Percentiles rank a stretch among this genome's conserved stretches.
Evolutionary conservation across 495 filamentous ascomycete genomes (phyloP).

Genomic region (Aspergillus taichungensis): DNA sequence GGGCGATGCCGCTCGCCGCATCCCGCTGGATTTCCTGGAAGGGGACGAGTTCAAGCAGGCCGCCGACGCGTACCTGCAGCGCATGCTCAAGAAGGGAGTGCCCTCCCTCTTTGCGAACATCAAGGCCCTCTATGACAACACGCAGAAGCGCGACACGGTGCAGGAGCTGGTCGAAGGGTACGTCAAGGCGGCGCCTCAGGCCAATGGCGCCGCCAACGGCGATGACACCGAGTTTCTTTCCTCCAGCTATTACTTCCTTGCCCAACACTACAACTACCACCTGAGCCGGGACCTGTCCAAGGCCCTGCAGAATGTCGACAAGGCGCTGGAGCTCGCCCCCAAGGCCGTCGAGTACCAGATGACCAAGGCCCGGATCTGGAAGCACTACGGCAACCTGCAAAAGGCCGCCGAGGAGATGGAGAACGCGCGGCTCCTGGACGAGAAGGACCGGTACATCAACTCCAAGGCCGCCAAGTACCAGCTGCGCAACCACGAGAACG

Average conservation of each 20-base stretch:
- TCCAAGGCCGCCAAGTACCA: conserved; percentile 97
- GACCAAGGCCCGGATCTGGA: conserved; percentile 92
- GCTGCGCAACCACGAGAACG: conserved; percentile 83
- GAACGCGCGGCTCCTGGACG: conserved; percentile 72
- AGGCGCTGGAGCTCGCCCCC: conserved; percentile 63
- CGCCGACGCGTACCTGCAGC: conserved; percentile 70
- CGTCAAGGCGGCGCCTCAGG: conserved; percentile 29
- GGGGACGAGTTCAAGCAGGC: conserved; percentile 75
- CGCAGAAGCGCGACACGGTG: conserved; percentile 65
- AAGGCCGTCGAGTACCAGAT: conserved; percentile 85
- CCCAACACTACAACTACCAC: conserved; percentile 93
- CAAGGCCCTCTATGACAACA: conserved; percentile 77
- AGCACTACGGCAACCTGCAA: conserved; percentile 72
- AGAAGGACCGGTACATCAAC: conserved; percentile 93
- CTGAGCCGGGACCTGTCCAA: conserved; percentile 74
- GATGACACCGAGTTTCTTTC: conserved; percentile 53
- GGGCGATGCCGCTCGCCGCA: conserved; percentile 73
- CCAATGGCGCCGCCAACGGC: conserved; percentile 45
- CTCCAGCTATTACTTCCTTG: conserved; percentile 82
- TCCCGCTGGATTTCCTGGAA: conserved; percentile 83
- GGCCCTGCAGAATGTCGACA: conserved; percentile 75
- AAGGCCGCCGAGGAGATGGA: conserved; percentile 88
- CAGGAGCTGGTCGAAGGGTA: conserved; percentile 74
- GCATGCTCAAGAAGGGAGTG: conserved; percentile 91
- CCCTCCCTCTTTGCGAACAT: conserved; percentile 94